These are phyloP conservation scores for Candida sanyaensis DNA, from an alignment of 1,139 yeast species.

Conservation along the genomic window DNA sequence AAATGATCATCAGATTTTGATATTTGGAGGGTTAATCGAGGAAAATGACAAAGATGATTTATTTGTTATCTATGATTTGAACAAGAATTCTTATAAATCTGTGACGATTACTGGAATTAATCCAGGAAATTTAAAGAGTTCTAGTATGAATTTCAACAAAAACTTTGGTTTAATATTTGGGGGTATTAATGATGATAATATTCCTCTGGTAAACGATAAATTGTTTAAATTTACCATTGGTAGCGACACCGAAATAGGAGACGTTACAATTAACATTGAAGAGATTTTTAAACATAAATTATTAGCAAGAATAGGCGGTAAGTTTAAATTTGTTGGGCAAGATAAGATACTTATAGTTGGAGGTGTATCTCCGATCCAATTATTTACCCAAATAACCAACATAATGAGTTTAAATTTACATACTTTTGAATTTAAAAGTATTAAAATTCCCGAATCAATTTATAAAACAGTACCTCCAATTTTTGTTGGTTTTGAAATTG, in stretches of 20 bases:
- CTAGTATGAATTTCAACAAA: constrained; percentile 36
- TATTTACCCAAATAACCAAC: constrained; percentile 33
- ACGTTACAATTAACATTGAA: constrained; percentile 1
- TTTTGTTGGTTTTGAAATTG: constrained; percentile 59
- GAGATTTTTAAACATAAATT: constrained; percentile 9
- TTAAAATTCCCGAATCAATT: constrained; percentile 30
- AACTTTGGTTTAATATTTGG: constrained; percentile 52
- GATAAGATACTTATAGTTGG: constrained; percentile 52
- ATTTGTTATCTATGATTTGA: constrained; percentile 22
- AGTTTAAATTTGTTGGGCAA: constrained; percentile 23
- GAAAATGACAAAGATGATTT: constrained; percentile 13
- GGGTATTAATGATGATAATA: constrained; percentile 43
- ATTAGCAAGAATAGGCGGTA: constrained; percentile 49
- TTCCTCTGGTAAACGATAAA: constrained; percentile 34
- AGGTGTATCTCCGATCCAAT: constrained; percentile 52
- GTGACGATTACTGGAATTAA: constrained; percentile 19
- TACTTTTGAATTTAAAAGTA: constrained; percentile 17
- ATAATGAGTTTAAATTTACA: constrained; percentile 19
- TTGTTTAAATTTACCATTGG: constrained; percentile 34
- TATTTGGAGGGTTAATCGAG: constrained; percentile 43
- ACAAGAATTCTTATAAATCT: constrained; percentile 17
- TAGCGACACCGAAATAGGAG: constrained; percentile 6
- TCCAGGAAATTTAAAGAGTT: constrained; percentile 23
- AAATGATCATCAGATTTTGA: constrained; percentile 34
- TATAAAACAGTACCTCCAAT: constrained; percentile 51